Evolutionary conservation across 805 yeast species (phyloP).

Genomic region (Pichia insulana): DNA sequence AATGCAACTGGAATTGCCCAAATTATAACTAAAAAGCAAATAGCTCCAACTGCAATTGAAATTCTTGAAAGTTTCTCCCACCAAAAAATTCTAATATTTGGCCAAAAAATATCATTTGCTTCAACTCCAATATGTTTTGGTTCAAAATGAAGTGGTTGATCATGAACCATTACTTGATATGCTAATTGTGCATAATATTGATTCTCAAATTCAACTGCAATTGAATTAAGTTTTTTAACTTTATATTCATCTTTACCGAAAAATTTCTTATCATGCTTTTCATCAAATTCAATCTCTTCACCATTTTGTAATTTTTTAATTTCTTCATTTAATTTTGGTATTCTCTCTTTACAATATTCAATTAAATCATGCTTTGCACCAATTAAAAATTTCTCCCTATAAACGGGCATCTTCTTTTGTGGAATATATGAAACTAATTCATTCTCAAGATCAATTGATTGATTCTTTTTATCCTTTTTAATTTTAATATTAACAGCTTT

Average conservation of each 20-base stretch:
- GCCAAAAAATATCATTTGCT: slow-evolving; percentile 59
- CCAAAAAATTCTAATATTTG: slow-evolving; percentile 70
- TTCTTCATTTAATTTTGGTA: slow-evolving; percentile 51
- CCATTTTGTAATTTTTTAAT: slow-evolving; percentile 45
- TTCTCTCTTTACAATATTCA: slow-evolving; percentile 42
- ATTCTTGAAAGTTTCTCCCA: slow-evolving; percentile 60
- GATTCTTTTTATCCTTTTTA: slow-evolving; percentile 62
- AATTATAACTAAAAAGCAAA: slow-evolving; percentile 46
- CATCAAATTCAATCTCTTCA: slow-evolving; percentile 26
- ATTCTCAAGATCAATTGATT: slow-evolving; percentile 33
- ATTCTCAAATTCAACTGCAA: slow-evolving; percentile 69
- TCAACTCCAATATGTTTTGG: slow-evolving; percentile 57
- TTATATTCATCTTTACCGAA: slow-evolving; percentile 7
- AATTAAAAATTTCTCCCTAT: slow-evolving; percentile 31
- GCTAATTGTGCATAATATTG: slow-evolving; percentile 74
- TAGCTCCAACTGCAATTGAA: slow-evolving; percentile 42
- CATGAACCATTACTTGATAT: slow-evolving; percentile 52
- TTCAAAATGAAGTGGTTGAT: slow-evolving; percentile 52
- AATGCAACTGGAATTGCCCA: slow-evolving; percentile 79
- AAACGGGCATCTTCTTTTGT: slow-evolving; percentile 58
- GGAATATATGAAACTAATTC: slow-evolving; percentile 54
- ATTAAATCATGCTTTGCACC: slow-evolving; percentile 62
- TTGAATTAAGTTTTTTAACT: slow-evolving; percentile 62
- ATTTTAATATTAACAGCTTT: slow-evolving; percentile 55
- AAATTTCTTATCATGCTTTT: not conserved